phyloP scores from a whole-genome alignment of 768 basidiomycete genomes.

The Botryobasidium botryosum region DNA sequence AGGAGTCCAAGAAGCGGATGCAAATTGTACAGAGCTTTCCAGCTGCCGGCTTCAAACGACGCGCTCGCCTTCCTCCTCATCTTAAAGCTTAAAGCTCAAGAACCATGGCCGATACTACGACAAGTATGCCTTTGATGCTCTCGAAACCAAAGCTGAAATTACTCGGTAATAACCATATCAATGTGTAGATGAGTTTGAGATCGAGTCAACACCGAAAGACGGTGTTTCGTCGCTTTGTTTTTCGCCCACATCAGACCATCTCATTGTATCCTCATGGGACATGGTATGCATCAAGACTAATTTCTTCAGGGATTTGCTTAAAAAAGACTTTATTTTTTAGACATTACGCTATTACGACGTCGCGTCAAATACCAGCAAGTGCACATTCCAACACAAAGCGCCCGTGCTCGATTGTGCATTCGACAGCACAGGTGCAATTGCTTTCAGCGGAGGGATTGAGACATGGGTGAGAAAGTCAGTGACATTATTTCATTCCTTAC shows the following conservation, averaged over 20 bases:
- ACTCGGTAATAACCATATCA: too few species aligned
- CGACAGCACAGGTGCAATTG: constrained; percentile 38
- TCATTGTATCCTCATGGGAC: constrained; percentile 87
- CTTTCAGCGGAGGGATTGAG: constrained; percentile 77
- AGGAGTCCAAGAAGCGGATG: too few species aligned
- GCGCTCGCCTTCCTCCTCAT: too few species aligned
- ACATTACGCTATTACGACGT: constrained; percentile 41
- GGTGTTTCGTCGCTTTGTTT: constrained; percentile 67
- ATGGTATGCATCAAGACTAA: constrained; percentile 29
- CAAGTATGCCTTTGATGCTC: too few species aligned
- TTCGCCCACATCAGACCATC: constrained; percentile 59
- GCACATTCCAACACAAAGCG: constrained; percentile 79
- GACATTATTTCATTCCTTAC: neutral
- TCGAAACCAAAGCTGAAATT: too few species aligned
- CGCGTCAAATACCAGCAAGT: constrained; percentile 41
- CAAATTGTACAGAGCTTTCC: too few species aligned
- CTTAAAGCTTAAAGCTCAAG: too few species aligned
- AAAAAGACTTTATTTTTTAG: constrained; percentile 24
- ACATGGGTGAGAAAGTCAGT: constrained; percentile 67
- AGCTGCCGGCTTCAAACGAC: too few species aligned
- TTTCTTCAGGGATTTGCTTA: constrained; percentile 20
- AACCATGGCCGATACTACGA: too few species aligned
- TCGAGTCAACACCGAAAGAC: constrained; percentile 61
- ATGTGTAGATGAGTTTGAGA: too few species aligned
- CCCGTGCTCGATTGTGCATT: constrained; percentile 78